Evolutionary conservation across 2,329 filamentous ascomycete species (phyloP).

Genomic region (Fusarium humuli): DNA sequence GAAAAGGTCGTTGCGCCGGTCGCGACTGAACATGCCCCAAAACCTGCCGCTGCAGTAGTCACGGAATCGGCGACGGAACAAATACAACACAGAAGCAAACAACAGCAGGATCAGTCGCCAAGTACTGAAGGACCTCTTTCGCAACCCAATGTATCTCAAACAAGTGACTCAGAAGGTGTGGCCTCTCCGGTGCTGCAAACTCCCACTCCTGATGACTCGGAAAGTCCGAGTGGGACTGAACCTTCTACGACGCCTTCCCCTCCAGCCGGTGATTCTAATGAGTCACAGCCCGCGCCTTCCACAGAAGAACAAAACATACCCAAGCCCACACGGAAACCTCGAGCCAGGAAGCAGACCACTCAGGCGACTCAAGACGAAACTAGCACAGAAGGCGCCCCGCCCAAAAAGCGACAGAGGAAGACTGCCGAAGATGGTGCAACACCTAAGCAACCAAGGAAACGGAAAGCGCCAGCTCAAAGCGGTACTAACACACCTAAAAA

Average conservation of each 20-base stretch:
- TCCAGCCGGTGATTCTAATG: slow-evolving; percentile 17
- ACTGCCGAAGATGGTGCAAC: slow-evolving; percentile 38
- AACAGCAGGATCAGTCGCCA: slow-evolving; percentile 14
- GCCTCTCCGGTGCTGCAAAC: slow-evolving; percentile 20
- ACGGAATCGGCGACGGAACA: slow-evolving; percentile 3
- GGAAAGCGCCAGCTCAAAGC: slow-evolving; percentile 44
- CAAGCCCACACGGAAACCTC: slow-evolving; percentile 31
- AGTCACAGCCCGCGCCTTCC: slow-evolving; percentile 14
- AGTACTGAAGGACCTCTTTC: neutral
- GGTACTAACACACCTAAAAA: slow-evolving; percentile 44
- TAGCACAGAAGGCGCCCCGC: slow-evolving; percentile 36
- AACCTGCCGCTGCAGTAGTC: neutral
- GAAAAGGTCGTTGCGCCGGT: neutral
- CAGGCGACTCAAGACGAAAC: slow-evolving; percentile 26
- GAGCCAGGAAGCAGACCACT: slow-evolving; percentile 32
- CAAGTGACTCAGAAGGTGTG: neutral
- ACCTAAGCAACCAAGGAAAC: slow-evolving; percentile 45
- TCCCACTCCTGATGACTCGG: slow-evolving; percentile 30
- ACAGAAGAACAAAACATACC: slow-evolving; percentile 13
- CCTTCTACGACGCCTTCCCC: slow-evolving; percentile 27
- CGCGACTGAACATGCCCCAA: neutral
- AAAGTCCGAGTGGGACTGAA: slow-evolving; percentile 26
- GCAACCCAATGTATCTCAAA: neutral
- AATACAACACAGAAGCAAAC: slow-evolving; percentile 14
- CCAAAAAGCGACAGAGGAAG: slow-evolving; percentile 52